phyloP scores from a whole-genome alignment of 345 rosid genomes.

The Cardiospermum halicacabum region DNA sequence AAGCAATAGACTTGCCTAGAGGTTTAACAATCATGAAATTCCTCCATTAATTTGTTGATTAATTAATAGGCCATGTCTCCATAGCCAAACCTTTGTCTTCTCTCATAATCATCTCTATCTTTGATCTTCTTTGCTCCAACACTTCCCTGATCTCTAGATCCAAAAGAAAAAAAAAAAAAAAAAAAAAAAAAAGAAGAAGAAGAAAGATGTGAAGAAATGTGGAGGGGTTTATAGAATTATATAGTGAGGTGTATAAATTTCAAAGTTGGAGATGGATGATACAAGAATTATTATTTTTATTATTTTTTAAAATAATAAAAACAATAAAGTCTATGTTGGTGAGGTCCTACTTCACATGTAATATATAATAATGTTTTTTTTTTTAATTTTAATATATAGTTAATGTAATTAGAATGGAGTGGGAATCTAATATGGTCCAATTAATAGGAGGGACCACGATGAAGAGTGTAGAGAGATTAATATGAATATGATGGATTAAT shows the following conservation, averaged over 20 bases:
- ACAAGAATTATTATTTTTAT: slow-evolving; percentile 2
- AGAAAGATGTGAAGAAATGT: background rate
- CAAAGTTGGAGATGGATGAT: slow-evolving; percentile 27
- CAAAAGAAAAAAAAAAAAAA: background rate
- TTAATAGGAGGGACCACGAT: slow-evolving; percentile 15
- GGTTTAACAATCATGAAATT: slow-evolving; percentile 21
- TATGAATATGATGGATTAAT: background rate
- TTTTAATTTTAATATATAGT: background rate
- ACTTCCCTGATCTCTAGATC: slow-evolving; percentile 8
- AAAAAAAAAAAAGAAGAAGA: background rate
- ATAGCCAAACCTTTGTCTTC: background rate
- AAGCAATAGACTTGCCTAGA: slow-evolving; percentile 71
- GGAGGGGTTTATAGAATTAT: slow-evolving; percentile 5
- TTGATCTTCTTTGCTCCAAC: slow-evolving; percentile 18
- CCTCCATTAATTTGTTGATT: slow-evolving; percentile 15
- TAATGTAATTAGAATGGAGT: background rate
- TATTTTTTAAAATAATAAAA: background rate
- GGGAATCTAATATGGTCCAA: slow-evolving; percentile 29
- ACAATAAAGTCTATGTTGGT: slow-evolving; percentile 2
- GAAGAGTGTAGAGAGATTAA: no score
- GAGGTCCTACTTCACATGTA: slow-evolving; percentile 17
- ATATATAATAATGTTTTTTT: background rate
- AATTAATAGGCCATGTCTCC: slow-evolving; percentile 21
- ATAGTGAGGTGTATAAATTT: background rate
- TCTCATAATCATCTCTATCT: no score